Evolutionary conservation across 352 stramenopile genomes (phyloP).

Genomic region (Globisporangium nagaii): DNA sequence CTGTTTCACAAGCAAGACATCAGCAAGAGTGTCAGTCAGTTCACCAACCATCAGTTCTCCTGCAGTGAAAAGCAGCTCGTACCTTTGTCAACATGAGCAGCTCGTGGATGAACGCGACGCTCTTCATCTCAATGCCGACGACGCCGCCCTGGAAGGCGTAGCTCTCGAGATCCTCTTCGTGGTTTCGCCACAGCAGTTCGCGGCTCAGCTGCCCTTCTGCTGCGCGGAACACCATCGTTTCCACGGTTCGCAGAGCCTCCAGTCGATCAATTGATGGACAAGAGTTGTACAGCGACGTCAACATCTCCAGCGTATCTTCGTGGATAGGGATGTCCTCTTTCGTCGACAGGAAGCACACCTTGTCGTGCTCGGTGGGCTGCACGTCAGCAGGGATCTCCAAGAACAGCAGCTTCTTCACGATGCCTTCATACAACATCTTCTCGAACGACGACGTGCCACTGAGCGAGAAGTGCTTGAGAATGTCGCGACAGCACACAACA

Average conservation of each 20-base stretch:
- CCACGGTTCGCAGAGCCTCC: constrained; percentile 67
- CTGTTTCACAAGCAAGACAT: constrained; percentile 18
- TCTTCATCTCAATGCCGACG: constrained; percentile 61
- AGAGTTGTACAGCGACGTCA: constrained; percentile 52
- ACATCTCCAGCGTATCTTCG: constrained; percentile 53
- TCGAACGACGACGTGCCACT: constrained; percentile 65
- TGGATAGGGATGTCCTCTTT: constrained; percentile 82
- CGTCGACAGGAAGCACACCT: constrained; percentile 77
- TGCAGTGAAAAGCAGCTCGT: constrained; percentile 8
- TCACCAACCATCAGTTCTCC: not conserved
- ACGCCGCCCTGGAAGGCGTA: constrained; percentile 63
- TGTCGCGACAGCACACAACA: constrained; percentile 62
- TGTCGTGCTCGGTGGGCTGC: constrained; percentile 82
- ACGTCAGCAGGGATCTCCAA: constrained; percentile 76
- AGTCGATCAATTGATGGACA: constrained; percentile 58
- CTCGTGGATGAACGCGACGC: constrained; percentile 43
- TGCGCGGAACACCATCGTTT: constrained; percentile 73
- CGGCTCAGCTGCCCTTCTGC: constrained; percentile 70
- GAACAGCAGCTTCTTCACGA: constrained; percentile 82
- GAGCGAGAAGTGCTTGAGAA: constrained; percentile 64
- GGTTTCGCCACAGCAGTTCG: constrained; percentile 61
- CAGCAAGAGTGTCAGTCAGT: constrained; percentile 1
- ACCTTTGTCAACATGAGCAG: constrained; percentile 63
- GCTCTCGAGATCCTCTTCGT: constrained; percentile 39
- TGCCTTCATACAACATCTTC: constrained; percentile 71